Evolutionary conservation across 768 basidiomycete species (phyloP), one percentile per base, ranked within the genome.

Genomic region (Coprinopsis sp.): DNA sequence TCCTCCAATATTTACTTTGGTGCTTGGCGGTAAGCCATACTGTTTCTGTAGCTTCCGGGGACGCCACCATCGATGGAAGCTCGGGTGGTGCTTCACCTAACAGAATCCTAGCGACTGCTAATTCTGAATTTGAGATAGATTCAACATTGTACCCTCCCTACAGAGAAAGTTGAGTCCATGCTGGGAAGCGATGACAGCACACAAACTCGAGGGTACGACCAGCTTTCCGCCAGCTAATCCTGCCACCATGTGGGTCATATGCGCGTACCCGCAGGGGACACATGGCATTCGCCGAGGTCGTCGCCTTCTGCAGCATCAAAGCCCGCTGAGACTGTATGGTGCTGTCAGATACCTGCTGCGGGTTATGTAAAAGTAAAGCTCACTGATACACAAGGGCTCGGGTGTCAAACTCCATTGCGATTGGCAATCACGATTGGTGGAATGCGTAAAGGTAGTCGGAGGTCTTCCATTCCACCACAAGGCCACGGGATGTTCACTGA

Each of bases 401-500:
- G 96, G 96, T 0, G 87, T n/a, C 81, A 62, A 97, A 99, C 65
- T 99, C 96, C 64, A 92, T 78, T 0, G 91, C 94, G 50, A 99
- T 95, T 2, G 96, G 96, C 89, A 99, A 92, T 25, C 98, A 77
- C 36, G 98, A 77, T 57, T 85, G 84, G 58, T 97, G 93, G 65
- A 99, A 98, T 0, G 96, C 96, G 57, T 94, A 85, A 16, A 99
- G 76, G 57, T 99, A 99, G 59, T 99, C 96, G 12, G 91, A 90
- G n/a, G 60, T 99, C 95, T 5, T 81, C 81, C 83, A 96, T 95
- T 13, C 88, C 92, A 30, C 65, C 68, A 43, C 77, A 74, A 6
- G 92, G 91, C 94, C 96, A 99, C 1, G 95, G 93, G 45, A 99
- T 78, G 62, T 99, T 99, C 54, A 99, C 91, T 39, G 87, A 91